Evolutionary conservation across 2,329 filamentous ascomycete species (phyloP).

Genomic region (Diaporthe eres): DNA sequence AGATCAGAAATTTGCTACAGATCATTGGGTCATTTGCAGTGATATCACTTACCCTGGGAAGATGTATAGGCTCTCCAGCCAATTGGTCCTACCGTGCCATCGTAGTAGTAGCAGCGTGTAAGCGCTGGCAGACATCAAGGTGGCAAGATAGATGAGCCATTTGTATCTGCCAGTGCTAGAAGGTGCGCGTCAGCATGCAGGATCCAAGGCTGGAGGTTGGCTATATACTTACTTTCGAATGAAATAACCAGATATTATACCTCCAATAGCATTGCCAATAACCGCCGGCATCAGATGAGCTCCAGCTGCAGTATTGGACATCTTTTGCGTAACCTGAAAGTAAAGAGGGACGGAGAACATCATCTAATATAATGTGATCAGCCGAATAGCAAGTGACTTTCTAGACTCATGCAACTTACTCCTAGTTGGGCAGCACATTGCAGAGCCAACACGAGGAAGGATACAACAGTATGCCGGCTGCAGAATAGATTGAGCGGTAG

Average conservation of each 20-base stretch:
- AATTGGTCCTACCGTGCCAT: conserved; percentile 72
- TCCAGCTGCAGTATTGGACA: conserved; percentile 70
- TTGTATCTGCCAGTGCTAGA: conserved; percentile 72
- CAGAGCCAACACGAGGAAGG: conserved; percentile 65
- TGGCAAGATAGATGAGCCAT: conserved; percentile 63
- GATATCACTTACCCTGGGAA: conserved; percentile 59
- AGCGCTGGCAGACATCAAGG: conserved; percentile 61
- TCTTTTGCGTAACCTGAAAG: conserved; percentile 74
- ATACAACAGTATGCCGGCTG: conserved; percentile 65
- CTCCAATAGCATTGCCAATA: conserved; percentile 75
- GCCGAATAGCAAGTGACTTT: not conserved
- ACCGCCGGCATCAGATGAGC: conserved; percentile 77
- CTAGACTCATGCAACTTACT: conserved; percentile 51
- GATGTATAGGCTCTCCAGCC: conserved; percentile 71
- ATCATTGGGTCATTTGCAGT: not conserved
- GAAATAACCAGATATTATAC: conserved; percentile 69
- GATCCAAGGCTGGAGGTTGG: not conserved
- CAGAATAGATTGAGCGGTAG: conserved; percentile 69
- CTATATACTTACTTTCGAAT: conserved; percentile 60
- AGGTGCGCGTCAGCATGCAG: not conserved
- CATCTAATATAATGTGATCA: conserved; percentile 54
- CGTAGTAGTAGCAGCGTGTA: conserved; percentile 67
- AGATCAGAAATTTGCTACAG: not conserved
- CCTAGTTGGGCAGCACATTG: conserved; percentile 72
- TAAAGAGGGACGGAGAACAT: conserved; percentile 79